These are phyloP conservation scores for Trichoderma arundinaceum DNA, from an alignment of 2,329 filamentous ascomycete genomes.

Conservation along the genomic window DNA sequence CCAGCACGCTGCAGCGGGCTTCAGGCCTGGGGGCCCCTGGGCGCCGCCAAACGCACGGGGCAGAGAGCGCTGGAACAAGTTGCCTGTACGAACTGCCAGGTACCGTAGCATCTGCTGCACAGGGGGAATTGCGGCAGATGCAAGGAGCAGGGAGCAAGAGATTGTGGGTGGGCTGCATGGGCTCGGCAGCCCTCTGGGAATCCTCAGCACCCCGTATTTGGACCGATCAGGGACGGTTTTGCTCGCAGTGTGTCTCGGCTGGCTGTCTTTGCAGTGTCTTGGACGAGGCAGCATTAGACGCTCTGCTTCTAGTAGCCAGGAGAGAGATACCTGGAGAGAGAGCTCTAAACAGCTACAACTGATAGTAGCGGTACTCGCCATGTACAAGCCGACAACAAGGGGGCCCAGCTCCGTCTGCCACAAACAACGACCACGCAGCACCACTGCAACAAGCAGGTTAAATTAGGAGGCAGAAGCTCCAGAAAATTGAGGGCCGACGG, in stretches of 20 bases:
- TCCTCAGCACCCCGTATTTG: no score
- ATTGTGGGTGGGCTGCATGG: constrained; percentile 21
- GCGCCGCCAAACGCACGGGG: constrained; percentile 26
- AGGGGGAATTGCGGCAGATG: constrained; percentile 29
- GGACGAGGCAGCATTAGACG: no score
- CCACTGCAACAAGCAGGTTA: constrained; percentile 20
- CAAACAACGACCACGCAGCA: neutral
- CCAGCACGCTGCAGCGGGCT: constrained; percentile 23
- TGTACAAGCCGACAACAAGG: no score
- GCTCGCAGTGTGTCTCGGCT: no score
- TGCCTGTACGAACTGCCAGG: constrained; percentile 25
- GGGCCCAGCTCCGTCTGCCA: no score
- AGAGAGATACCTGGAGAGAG: no score
- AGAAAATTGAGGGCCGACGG: constrained; percentile 8
- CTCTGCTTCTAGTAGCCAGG: no score
- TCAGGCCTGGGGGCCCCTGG: constrained; percentile 14
- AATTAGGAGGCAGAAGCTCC: constrained; percentile 10
- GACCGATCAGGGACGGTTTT: no score
- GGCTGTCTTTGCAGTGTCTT: no score
- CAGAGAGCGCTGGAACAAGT: constrained; percentile 10
- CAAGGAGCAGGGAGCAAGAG: constrained; percentile 28
- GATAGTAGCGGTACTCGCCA: no score
- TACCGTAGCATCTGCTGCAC: constrained; percentile 28
- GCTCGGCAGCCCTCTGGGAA: neutral
- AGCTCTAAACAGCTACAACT: no score